A percentile compares a stretch with the other conserved stretches of the same genome.
Conservation (phyloP, 148 eudicot species). For the Arctostaphylos glauca region DNA sequence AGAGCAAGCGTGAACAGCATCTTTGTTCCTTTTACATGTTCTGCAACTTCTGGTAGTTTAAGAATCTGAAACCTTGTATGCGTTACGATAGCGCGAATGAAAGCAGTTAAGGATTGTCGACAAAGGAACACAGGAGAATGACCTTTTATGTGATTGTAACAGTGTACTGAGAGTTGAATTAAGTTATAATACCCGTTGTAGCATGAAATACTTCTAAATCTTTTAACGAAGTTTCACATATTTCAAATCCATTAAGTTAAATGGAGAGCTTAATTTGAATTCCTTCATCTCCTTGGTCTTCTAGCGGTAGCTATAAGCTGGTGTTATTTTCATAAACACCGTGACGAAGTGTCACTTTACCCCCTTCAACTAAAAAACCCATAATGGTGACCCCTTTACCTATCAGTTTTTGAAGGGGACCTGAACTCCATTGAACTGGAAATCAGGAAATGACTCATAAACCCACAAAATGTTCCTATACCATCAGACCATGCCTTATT, state of each 20-base stretch:
- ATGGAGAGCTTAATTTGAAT: background rate
- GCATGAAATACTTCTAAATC: background rate
- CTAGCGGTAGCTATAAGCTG: background rate
- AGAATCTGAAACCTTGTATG: background rate
- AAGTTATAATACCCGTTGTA: background rate
- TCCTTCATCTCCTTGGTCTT: background rate
- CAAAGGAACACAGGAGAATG: background rate
- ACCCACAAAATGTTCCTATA: background rate
- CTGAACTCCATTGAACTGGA: background rate
- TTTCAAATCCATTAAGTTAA: slow-evolving; percentile 10
- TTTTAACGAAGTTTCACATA: background rate
- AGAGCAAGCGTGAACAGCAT: background rate
- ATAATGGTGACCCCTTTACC: background rate
- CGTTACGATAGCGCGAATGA: background rate
- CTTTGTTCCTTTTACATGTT: background rate
- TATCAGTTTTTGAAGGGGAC: background rate
- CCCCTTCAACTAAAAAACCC: background rate
- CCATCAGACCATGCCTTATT: background rate
- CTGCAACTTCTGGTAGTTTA: background rate
- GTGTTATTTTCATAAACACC: background rate
- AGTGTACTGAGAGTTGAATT: background rate
- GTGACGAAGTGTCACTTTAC: background rate
- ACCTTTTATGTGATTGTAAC: background rate
- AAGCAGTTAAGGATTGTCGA: background rate
- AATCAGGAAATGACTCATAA: background rate